Evolutionary conservation across 257 asterid species (phyloP).

Genomic region (Przewalskia tangutica): DNA sequence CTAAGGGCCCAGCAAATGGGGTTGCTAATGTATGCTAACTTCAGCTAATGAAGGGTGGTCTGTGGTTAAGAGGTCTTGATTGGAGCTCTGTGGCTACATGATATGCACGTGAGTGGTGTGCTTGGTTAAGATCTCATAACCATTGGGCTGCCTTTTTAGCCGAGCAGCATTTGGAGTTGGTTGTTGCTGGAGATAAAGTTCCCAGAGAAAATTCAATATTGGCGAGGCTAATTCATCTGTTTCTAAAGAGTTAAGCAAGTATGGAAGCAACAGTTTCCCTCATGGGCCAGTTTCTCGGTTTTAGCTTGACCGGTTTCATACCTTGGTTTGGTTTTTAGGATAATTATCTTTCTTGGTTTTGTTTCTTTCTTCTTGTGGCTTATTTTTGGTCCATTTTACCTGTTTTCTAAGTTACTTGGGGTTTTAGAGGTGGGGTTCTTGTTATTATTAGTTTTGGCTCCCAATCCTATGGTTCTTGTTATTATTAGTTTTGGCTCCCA

Average conservation of each 20-base stretch:
- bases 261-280: constrained; percentile 17
- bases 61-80: not conserved
- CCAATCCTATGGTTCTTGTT: constrained; percentile 8
- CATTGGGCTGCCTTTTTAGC: constrained; percentile 3
- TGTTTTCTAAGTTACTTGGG: not conserved
- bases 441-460: constrained; percentile 3
- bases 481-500: constrained; percentile 3
- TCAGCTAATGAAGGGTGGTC: constrained; percentile 13
- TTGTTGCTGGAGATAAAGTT: not conserved
- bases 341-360: not conserved
- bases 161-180: not conserved
- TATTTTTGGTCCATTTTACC: not conserved
- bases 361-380: not conserved
- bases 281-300: constrained; percentile 18
- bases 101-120: not conserved
- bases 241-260: not conserved
- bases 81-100: not conserved
- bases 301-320: constrained; percentile 25
- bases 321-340: constrained; percentile 19
- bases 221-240: not conserved
- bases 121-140: constrained; percentile 2
- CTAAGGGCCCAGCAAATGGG: constrained; percentile 31
- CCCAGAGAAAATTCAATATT: not conserved
- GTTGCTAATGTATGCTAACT: constrained; percentile 40
- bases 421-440: constrained; percentile 4